phyloP scores from a whole-genome alignment of 257 asterid species.

The Eucommia ulmoides region DNA sequence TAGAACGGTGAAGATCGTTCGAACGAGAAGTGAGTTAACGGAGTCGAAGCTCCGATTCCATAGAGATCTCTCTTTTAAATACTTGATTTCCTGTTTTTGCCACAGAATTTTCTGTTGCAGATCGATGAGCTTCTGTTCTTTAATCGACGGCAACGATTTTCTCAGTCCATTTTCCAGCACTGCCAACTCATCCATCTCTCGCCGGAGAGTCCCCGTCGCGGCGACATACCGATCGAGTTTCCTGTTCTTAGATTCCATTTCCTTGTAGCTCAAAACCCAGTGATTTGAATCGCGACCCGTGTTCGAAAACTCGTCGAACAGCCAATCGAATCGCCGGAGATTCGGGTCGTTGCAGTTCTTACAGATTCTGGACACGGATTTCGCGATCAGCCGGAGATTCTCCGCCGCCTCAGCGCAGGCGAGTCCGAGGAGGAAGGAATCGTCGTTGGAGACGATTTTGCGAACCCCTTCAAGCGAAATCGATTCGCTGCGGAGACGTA shows the following conservation, averaged over 20 bases:
- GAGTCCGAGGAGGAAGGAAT: conserved; percentile 51
- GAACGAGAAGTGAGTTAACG: conserved; percentile 39
- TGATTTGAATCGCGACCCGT: conserved; percentile 48
- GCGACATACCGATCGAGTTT: not conserved
- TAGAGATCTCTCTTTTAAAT: conserved; percentile 59
- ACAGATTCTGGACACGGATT: conserved; percentile 48
- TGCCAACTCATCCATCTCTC: not conserved
- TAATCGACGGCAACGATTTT: conserved; percentile 6
- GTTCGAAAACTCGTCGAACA: conserved; percentile 50
- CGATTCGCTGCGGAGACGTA: conserved; percentile 46
- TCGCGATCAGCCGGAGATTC: conserved; percentile 37
- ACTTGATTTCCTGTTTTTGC: conserved; percentile 70
- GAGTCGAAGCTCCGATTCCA: conserved; percentile 82
- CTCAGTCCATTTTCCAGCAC: not conserved
- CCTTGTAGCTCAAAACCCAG: conserved; percentile 51
- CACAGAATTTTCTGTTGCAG: conserved; percentile 60
- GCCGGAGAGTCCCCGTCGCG: not conserved
- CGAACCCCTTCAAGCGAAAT: conserved; percentile 75
- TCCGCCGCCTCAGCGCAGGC: conserved; percentile 83
- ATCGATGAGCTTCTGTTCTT: conserved; percentile 44
- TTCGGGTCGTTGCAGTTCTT: conserved; percentile 47
- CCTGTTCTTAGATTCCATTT: conserved; percentile 40
- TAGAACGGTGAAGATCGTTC: conserved; percentile 52
- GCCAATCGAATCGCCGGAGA: conserved; percentile 46
- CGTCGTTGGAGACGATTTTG: conserved; percentile 79